Evolutionary conservation across 2,329 filamentous ascomycete species (phyloP).

Genomic region (Ustulina deusta): DNA sequence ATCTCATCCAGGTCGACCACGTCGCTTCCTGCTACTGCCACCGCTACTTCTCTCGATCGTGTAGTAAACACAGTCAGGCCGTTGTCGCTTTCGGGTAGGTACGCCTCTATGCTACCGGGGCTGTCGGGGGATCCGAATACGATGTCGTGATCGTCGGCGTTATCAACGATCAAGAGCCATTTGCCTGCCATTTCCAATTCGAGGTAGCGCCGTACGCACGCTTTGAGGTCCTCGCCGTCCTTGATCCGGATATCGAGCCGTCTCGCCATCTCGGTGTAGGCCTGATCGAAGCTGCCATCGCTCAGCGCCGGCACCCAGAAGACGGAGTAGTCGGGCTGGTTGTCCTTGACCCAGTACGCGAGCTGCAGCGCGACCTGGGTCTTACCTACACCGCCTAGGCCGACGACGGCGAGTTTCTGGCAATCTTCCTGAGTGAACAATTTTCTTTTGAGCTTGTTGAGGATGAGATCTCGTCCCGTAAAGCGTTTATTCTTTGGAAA

Average conservation of each 20-base stretch:
- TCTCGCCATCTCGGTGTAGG: conserved; percentile 52
- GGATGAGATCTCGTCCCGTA: conserved; percentile 19
- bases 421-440: conserved; percentile 14
- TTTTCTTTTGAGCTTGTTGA: conserved; percentile 4
- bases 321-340: conserved; percentile 53
- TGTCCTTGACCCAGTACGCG: conserved; percentile 54
- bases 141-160: conserved; percentile 55
- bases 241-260: conserved; percentile 20
- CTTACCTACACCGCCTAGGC: conserved; percentile 58
- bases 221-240: conserved; percentile 20
- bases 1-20: conserved; percentile 51
- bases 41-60: conserved; percentile 50
- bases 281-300: conserved; percentile 55
- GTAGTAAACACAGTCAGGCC: conserved; percentile 56
- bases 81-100: conserved; percentile 52
- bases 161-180: conserved; percentile 59
- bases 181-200: conserved; percentile 46
- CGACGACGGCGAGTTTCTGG: conserved; percentile 46
- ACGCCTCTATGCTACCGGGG: conserved; percentile 43
- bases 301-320: conserved; percentile 59
- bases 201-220: conserved; percentile 44
- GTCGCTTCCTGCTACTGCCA: conserved; percentile 44
- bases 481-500: conserved; percentile 19
- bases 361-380: conserved; percentile 56
- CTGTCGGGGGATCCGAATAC: conserved; percentile 38